These are phyloP conservation scores for Ceratocystis cubensis DNA, from an alignment of 2,329 filamentous ascomycete species.

Conservation along the genomic window DNA sequence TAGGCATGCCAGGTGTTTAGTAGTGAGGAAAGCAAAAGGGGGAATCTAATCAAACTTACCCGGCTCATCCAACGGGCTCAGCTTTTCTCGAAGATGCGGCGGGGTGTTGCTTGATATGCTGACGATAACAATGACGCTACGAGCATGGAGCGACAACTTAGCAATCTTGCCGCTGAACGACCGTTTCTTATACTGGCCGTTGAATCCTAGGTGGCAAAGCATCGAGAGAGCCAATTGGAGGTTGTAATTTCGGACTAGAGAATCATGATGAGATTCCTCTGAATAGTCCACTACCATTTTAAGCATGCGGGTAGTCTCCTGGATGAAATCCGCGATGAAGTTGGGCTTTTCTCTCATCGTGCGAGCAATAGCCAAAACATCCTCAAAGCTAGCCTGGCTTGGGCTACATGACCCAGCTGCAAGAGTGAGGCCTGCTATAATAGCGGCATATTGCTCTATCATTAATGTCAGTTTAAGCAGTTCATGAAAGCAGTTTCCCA, in stretches of 20 bases:
- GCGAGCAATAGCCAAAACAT: constrained; percentile 57
- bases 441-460: constrained; percentile 42
- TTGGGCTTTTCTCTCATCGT: constrained; percentile 33
- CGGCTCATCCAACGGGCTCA: constrained; percentile 50
- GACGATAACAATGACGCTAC: constrained; percentile 55
- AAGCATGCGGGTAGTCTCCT: constrained; percentile 55
- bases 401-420: constrained; percentile 36
- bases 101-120: constrained; percentile 49
- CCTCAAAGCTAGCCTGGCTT: constrained; percentile 47
- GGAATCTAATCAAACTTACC: constrained; percentile 25
- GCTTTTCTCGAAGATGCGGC: constrained; percentile 41
- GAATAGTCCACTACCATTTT: constrained; percentile 72
- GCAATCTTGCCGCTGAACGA: constrained; percentile 61
- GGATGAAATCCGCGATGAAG: constrained; percentile 50
- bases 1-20: too few species aligned
- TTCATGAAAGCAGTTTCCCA: background rate
- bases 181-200: constrained; percentile 47
- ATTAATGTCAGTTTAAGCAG: background rate
- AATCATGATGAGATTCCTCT: constrained; percentile 57
- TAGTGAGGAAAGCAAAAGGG: background rate
- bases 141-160: constrained; percentile 60
- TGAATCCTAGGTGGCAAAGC: constrained; percentile 65
- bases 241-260: constrained; percentile 57
- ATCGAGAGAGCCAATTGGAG: constrained; percentile 68
- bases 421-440: constrained; percentile 49